These are phyloP conservation scores for Trichoderma atroviride DNA, from an alignment of 2,329 filamentous ascomycete species.

Conservation along the genomic window DNA sequence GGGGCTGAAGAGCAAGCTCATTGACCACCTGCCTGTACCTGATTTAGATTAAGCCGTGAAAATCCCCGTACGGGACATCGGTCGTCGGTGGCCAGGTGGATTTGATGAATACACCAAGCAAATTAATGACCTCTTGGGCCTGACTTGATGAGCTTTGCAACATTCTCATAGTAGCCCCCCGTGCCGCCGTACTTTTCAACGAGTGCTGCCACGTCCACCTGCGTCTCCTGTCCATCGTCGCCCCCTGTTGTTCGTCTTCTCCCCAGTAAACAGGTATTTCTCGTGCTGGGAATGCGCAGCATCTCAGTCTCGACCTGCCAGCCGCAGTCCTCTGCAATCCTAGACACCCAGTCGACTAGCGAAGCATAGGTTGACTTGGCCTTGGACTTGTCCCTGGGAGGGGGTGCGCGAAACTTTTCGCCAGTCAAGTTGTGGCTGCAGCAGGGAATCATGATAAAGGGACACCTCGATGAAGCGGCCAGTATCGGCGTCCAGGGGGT, in stretches of 20 bases:
- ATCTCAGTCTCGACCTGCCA: slow-evolving; percentile 81
- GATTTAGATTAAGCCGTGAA: slow-evolving; percentile 52
- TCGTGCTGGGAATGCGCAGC: slow-evolving; percentile 86
- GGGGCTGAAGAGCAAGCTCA: slow-evolving; percentile 70
- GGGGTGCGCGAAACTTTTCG: slow-evolving; percentile 68
- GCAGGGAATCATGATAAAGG: slow-evolving; percentile 93
- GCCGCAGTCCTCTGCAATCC: slow-evolving; percentile 70
- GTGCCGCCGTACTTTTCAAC: slow-evolving; percentile 58
- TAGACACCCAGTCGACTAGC: slow-evolving; percentile 75
- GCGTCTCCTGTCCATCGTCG: slow-evolving; percentile 32
- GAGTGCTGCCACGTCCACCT: slow-evolving; percentile 46
- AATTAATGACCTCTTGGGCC: slow-evolving; percentile 45
- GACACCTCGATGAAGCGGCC: slow-evolving; percentile 71
- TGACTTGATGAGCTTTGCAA: slow-evolving; percentile 61
- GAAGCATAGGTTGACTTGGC: slow-evolving; percentile 76
- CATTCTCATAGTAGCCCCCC: slow-evolving; percentile 60
- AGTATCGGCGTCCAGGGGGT: slow-evolving; percentile 95
- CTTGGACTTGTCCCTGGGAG: slow-evolving; percentile 54
- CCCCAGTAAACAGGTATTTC: slow-evolving; percentile 82
- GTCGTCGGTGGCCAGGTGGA: too few species aligned
- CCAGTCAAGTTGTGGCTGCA: slow-evolving; percentile 89
- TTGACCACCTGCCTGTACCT: slow-evolving; percentile 76
- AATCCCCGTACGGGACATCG: neutral
- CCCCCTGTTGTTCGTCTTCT: slow-evolving; percentile 45
- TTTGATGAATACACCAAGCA: neutral